Evolutionary conservation across 2,329 filamentous ascomycete genomes (phyloP).

Genomic region (Coniochaeta hoffmannii): DNA sequence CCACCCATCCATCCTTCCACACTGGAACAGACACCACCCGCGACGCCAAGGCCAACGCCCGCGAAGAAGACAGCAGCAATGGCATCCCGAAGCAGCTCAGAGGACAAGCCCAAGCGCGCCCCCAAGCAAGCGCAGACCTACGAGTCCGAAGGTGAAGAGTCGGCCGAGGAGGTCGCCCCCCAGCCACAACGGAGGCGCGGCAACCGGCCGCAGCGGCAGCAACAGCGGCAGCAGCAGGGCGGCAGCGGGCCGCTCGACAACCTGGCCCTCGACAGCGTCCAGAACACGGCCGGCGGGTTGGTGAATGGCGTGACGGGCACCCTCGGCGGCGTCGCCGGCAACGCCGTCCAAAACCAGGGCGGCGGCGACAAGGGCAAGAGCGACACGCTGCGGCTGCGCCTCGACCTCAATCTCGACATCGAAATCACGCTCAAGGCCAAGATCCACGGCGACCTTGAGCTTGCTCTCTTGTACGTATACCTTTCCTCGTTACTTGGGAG

Average conservation of each 20-base stretch:
- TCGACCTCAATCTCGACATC: constrained; percentile 76
- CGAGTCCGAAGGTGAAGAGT: constrained; percentile 28
- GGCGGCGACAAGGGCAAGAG: constrained; percentile 37
- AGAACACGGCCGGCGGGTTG: constrained; percentile 26
- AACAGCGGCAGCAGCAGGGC: constrained; percentile 18
- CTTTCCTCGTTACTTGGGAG: constrained; percentile 5
- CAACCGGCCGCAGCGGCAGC: constrained; percentile 14
- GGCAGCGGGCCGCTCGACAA: constrained; percentile 26
- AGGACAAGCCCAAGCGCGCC: constrained; percentile 23
- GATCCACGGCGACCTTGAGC: constrained; percentile 75
- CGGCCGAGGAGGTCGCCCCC: constrained; percentile 17
- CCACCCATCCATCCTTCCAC: background rate
- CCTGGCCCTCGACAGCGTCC: constrained; percentile 27
- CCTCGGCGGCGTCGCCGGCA: constrained; percentile 31
- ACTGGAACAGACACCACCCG: background rate
- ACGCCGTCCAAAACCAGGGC: constrained; percentile 26
- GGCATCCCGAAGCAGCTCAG: constrained; percentile 20
- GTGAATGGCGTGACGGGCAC: constrained; percentile 31
- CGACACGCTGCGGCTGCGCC: constrained; percentile 63
- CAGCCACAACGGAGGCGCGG: constrained; percentile 17
- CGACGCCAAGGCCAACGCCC: background rate
- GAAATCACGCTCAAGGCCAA: constrained; percentile 81
- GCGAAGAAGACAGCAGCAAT: constrained; percentile 7
- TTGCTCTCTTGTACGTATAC: constrained; percentile 55
- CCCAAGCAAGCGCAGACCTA: constrained; percentile 17